These are phyloP conservation scores for Helotiales sp. DNA, from an alignment of 2,329 filamentous ascomycete genomes.

Conservation along the genomic window DNA sequence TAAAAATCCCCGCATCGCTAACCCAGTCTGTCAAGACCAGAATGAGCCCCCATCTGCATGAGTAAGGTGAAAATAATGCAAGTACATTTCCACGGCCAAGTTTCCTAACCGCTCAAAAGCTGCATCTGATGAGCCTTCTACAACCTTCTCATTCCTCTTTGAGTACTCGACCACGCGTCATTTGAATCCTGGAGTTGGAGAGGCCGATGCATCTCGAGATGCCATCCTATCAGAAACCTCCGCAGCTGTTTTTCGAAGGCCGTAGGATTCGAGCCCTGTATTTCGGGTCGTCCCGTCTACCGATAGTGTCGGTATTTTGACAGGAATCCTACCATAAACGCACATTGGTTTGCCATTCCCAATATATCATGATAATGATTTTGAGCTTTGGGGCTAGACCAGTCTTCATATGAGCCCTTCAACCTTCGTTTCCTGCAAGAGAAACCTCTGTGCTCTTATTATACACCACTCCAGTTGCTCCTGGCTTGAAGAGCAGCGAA, in stretches of 20 bases:
- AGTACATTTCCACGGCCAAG: background rate
- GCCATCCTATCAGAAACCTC: background rate
- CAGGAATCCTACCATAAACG: no score
- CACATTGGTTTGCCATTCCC: no score
- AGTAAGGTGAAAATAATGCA: background rate
- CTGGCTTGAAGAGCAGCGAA: background rate
- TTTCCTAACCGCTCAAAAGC: background rate
- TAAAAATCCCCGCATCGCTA: conserved; percentile 3
- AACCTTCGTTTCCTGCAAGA: no score
- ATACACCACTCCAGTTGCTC: no score
- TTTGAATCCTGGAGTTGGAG: background rate
- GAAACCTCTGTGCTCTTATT: no score
- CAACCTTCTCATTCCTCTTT: background rate
- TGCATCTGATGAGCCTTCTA: background rate
- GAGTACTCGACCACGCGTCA: background rate
- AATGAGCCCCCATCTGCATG: conserved; percentile 1
- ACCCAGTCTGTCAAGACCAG: background rate
- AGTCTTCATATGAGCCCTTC: no score
- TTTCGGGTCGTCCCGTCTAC: conserved; percentile 15
- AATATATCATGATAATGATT: no score
- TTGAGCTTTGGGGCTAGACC: no score
- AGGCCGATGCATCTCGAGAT: background rate
- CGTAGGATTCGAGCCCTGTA: background rate
- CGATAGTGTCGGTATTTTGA: background rate
- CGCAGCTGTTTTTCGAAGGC: background rate